Base-by-base conservation (phyloP, 495 filamentous ascomycete genomes). In the Clohesyomyces aquaticus region DNA sequence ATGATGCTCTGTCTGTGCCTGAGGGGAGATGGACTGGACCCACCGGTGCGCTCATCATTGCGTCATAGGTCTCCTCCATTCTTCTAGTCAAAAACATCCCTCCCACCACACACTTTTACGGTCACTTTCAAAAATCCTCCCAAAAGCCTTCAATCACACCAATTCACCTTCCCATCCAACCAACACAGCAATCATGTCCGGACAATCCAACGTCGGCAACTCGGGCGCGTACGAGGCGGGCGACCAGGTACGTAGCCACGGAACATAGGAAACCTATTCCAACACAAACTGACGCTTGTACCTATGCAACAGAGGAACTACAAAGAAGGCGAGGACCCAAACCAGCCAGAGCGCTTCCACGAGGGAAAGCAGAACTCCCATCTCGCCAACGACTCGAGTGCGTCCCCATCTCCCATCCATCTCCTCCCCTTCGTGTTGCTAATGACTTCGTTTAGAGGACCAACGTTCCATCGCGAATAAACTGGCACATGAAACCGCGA, bases 381-480 rank as follows among this genome's bases (percentile, higher is more conserved):
- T 72, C 76, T 79, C 28, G 80, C 83, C 35, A 82, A 84, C 56
- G 90, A 93, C 67, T 87, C 90, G 18, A 93, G 88, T 90, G 78
- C 27, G 77, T 56, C 3, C 51, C 19, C 45, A 43, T 26, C 35
- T 11, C 48, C 26, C 49, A 14, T 26, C 21, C 25, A 43, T 25
- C 46, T 23, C 48, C 49, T 29, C 56, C 48, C 11, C 55, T 35
- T 45, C 26, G 18, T 19, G 27, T 2, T 51, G 14, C 22, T 3
- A 4, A 21, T 58, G 22, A 12, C 6, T 19, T 18, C 6, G 11
- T 10, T 12, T 56, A 91, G 87, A 95, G 82, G 90, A 93, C 71
- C 76, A 90, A 69, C 82, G 91, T 67, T 83, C 88, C 27, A 92
- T 95, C 66, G 87, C 86, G 65, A 91, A 92, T 80, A 87, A 84